Conservation (phyloP, 352 stramenopile genomes). For the Phytophthora sojae region DNA sequence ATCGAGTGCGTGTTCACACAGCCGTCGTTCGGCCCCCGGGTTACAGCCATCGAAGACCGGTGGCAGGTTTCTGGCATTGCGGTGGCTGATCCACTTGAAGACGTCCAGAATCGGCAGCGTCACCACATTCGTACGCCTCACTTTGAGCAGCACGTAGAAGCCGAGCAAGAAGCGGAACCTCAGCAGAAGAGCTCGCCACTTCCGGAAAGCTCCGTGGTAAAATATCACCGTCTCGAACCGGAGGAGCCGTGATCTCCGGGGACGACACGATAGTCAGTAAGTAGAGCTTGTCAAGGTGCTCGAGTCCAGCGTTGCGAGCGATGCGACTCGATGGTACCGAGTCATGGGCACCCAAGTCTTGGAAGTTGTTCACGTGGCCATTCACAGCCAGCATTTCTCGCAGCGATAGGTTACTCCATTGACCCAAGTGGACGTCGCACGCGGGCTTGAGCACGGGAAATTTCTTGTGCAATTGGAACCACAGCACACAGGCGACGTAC, state of each 20-base stretch:
- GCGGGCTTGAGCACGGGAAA: constrained; percentile 34
- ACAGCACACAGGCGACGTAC: constrained; percentile 45
- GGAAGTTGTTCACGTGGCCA: neutral
- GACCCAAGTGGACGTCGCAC: too few species aligned
- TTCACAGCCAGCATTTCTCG: neutral
- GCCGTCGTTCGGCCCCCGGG: neutral
- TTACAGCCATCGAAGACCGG: neutral
- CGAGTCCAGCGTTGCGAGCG: neutral
- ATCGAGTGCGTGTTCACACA: neutral
- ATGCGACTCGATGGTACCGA: neutral
- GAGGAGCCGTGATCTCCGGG: neutral
- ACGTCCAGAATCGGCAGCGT: neutral
- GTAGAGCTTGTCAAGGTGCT: neutral
- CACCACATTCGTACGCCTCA: neutral
- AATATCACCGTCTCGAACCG: neutral
- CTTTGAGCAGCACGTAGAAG: neutral
- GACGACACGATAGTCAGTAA: neutral
- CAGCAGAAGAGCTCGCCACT: neutral
- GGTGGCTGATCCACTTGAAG: neutral
- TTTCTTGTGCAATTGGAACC: constrained; percentile 50
- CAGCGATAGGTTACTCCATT: neutral
- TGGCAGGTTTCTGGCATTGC: neutral
- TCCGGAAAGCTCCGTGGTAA: neutral
- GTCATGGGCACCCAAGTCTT: neutral
- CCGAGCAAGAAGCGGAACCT: neutral